These are phyloP conservation scores for Arthrobotrys sphaeroides DNA, from an alignment of 2,329 filamentous ascomycete genomes.

Conservation along the genomic window DNA sequence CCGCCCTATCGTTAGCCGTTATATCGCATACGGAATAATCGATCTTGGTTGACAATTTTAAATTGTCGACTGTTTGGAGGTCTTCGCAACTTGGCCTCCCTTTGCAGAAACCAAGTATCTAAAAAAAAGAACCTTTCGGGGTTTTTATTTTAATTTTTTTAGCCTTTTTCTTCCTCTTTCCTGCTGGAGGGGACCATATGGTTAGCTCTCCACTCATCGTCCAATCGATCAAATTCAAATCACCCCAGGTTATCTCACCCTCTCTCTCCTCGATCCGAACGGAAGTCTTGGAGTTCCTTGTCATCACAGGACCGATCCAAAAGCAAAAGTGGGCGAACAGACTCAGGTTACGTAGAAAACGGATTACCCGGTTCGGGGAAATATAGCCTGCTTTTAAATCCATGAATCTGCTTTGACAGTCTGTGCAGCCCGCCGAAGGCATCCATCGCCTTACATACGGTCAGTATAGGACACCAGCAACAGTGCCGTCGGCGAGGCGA, in stretches of 20 bases:
- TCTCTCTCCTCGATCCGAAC: background rate
- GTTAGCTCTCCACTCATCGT: background rate
- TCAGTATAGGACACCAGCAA: background rate
- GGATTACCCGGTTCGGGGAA: constrained; percentile 47
- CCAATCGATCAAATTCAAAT: background rate
- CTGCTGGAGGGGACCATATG: background rate
- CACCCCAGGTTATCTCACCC: background rate
- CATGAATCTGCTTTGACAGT: constrained; percentile 20
- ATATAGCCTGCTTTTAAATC: constrained; percentile 35
- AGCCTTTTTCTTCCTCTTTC: background rate
- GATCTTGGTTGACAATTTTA: constrained; percentile 3
- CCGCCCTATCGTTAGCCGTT: background rate
- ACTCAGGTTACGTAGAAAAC: constrained; percentile 21
- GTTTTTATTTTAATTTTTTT: background rate
- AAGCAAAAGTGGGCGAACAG: background rate
- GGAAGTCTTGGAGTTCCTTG: constrained; percentile 15
- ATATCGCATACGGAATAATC: constrained; percentile 4
- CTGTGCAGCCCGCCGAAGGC: background rate
- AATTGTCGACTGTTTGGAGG: constrained; percentile 7
- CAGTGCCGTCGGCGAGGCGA: background rate
- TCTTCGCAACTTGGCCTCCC: background rate
- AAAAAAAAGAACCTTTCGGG: too few species aligned
- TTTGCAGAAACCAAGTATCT: too few species aligned
- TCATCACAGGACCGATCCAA: constrained; percentile 1
- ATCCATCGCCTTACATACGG: background rate